Percentiles rank a stretch among this genome's conserved stretches.
Evolutionary conservation across 2,329 filamentous ascomycete species (phyloP).

Genomic region (Mariannaea sp.): DNA sequence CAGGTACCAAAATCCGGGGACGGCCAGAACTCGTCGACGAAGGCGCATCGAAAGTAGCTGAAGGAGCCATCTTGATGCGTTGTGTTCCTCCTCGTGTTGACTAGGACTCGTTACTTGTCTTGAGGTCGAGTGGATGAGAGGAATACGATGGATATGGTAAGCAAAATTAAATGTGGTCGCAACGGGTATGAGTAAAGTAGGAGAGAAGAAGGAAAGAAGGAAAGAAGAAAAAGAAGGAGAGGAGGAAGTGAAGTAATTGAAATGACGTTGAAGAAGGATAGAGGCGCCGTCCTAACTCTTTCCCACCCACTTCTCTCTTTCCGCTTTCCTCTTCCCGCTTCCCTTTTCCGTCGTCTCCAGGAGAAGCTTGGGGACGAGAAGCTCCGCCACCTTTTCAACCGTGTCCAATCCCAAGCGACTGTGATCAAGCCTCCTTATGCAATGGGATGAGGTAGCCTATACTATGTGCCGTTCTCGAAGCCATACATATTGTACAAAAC

Average conservation of each 20-base stretch:
- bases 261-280: constrained; percentile 24
- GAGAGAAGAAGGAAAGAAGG: constrained; percentile 21
- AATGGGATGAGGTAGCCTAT: neutral
- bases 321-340: constrained; percentile 4
- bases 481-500: constrained; percentile 2
- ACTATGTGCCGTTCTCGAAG: neutral
- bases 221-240: too few relatives aligned
- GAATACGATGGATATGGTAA: neutral
- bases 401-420: constrained; percentile 9
- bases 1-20: constrained; percentile 70
- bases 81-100: neutral
- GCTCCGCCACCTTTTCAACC: constrained; percentile 4
- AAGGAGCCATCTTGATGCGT: constrained; percentile 34
- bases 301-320: constrained; percentile 21
- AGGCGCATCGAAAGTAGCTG: constrained; percentile 33
- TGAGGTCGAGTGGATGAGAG: neutral
- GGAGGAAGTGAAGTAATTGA: too few relatives aligned
- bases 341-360: neutral
- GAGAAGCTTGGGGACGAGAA: neutral
- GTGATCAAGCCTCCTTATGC: constrained; percentile 6
- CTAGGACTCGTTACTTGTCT: neutral
- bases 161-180: neutral
- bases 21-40: constrained; percentile 24
- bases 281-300: neutral
- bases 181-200: constrained; percentile 17